These are phyloP conservation scores for Termitomyces sp. DNA, from an alignment of 768 basidiomycete genomes.

Conservation along the genomic window DNA sequence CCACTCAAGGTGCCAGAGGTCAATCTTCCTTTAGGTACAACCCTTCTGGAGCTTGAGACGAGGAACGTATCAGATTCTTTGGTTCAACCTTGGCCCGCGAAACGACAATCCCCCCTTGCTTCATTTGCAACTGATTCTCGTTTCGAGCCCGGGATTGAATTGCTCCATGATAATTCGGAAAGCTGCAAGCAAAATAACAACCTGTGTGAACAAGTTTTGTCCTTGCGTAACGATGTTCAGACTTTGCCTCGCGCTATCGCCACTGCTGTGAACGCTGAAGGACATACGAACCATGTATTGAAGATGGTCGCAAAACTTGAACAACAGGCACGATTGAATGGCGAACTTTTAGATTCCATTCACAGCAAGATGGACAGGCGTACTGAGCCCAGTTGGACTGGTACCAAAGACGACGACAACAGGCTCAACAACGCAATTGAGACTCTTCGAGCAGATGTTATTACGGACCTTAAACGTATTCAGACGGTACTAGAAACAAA, in stretches of 20 bases:
- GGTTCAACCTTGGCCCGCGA: neutral
- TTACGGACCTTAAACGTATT: conserved; percentile 5
- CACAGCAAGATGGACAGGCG: conserved; percentile 2
- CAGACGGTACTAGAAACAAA: neutral
- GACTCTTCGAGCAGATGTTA: conserved; percentile 5
- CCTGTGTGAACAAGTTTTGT: conserved; percentile 10
- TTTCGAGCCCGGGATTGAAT: conserved; percentile 6
- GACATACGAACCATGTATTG: conserved; percentile 1
- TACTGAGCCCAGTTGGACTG: neutral
- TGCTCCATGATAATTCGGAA: conserved; percentile 7
- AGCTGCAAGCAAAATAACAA: conserved; percentile 1
- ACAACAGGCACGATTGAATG: conserved; percentile 6
- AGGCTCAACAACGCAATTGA: conserved; percentile 5
- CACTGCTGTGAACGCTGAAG: neutral
- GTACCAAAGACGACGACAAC: neutral
- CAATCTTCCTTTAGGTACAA: neutral
- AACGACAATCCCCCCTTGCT: neutral
- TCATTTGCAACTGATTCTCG: neutral
- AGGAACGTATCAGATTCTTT: neutral
- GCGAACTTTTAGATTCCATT: conserved; percentile 5
- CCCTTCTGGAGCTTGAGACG: neutral
- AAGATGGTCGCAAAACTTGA: conserved; percentile 13
- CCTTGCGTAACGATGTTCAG: conserved; percentile 12
- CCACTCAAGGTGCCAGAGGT: neutral
- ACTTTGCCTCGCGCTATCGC: conserved; percentile 10